Base-by-base conservation (phyloP, 768 basidiomycete genomes). In the Boletus rubescentipes region DNA sequence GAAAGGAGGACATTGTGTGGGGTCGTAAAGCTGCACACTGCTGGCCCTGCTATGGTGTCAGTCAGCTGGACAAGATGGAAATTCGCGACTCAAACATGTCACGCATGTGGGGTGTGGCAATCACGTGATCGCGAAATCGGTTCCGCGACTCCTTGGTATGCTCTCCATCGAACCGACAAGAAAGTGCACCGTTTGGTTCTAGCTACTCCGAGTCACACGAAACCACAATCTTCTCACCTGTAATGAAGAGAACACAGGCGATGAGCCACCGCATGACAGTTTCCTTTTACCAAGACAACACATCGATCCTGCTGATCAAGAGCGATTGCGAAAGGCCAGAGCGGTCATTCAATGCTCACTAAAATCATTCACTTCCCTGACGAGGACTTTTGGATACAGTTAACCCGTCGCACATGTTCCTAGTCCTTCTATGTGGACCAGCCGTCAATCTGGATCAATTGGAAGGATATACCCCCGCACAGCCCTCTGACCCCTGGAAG, bases 1-100 rank as follows among this genome's bases (percentile, higher is more conserved):
- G 76, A 60, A 85, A 84, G 1, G 51, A 40, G 12, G 58, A 53
- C 69, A 70, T 72, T 49, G n/a, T 41, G 26, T 18, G 9, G 10
- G 51, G 44, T 41, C 39, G 48, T 51, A 10, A 20, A 15, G 32
- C n/a, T 15, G 26, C 32, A 41, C 63, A 40, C 48, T 39, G 36
- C 11, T 29, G 9, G 49, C 49, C 26, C 26, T 26, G 51, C 43
- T 48, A n/a, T 20, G 14, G 26, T 29, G 50, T 35, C 18, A 21
- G 31, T 40, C n/a, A 38, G 20, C 29, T 56, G 44, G 69, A 57
- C 64, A 16, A 46, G 59, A 62, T 50, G 38, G 48, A 69, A 63
- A 69, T 59, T 43, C 45, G 46, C 47, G 49, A 47, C 37, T 65
- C 57, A 53, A 70, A 68, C 67, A 59, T 53, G 66, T 67, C 67